Evolutionary conservation across 352 stramenopile species (phyloP), one percentile per base, ranked within the genome.

Genomic region (Phytophthora lateralis): DNA sequence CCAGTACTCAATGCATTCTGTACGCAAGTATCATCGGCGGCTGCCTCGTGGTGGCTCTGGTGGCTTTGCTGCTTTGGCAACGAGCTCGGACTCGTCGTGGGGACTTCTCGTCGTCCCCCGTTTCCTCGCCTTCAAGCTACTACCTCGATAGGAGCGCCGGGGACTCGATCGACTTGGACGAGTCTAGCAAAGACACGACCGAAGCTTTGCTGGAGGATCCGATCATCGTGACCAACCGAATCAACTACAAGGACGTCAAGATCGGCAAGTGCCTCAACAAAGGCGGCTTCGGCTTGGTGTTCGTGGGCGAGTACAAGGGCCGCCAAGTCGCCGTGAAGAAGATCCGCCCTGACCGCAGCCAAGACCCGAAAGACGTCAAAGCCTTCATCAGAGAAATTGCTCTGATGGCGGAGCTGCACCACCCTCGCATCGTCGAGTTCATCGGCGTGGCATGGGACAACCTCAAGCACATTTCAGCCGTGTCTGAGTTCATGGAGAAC

Each of bases 401-500:
- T 11, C 53, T 80, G 11, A 78, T 80, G 55, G 61, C 63, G 11
- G 47, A 73, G 47, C 73, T 85, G 11, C 46, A 70, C 10, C 76
- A 85, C 32, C 63, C 68, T 15, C 63, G 73, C 0, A 75, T 85
- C 17, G 71, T 85, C 6, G 39, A 69, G 30, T 85, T 82, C 26
- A 62, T 82, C 21, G 75, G 75, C 10, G 64, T 81, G 2, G 71
- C 73, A 8, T 85, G 76, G 76, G 62, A 77, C 18, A 63, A 68
- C 11, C 29, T 78, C 6, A 70, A 60, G 11, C 64, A 85, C 53
- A 46, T 83, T n/a, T 79, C 71, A 0, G 64, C 57, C 3, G 53
- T 86, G 7, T 73, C 63, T 11, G 77, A 87, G 48, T 81, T 79
- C 52, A 84, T 87, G 77, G 66, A 75, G 9, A 49, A 51, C 14